Evolutionary conservation across 768 basidiomycete species (phyloP), one percentile per base, ranked within the genome.

Genomic region (Agaricus blazei): DNA sequence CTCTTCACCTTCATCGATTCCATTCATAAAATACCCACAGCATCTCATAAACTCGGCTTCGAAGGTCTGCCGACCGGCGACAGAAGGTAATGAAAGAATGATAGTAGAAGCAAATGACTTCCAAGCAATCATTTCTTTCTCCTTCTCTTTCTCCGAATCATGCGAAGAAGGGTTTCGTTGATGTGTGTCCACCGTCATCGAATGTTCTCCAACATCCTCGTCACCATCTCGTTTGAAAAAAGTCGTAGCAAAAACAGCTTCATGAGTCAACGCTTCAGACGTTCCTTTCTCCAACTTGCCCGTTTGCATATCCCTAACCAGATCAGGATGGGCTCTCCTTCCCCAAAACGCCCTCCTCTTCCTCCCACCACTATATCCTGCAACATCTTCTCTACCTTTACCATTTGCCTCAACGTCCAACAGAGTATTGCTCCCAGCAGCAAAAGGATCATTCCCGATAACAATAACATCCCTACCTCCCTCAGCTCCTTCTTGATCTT

Each of bases 271-370:
- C 1, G 93, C 90, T 65, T 93, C 91, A 40, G 83, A 79, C 0
- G 83, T 84, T 11, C 90, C 91, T 48, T 80, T 84, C 61, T 79
- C 75, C 34, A 92, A 74, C 9, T 60, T 65, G 12, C 69, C 70
- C 2, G 59, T 67, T 54, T 74, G 69, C 34, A 55, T 64, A 49
- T 67, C 72, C 50, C 73, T 59, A n/a, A 79, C 70, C 24, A 91
- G 68, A 60, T 90, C 82, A 9, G 87, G 87, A 72, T 93, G 92
- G 8, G 81, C 84, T 51, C 73, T 75, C 55, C 87, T 74, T 12
- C 90, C 90, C 88, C 89, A 91, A 65, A 82, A 93, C 15, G 83
- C 83, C 42, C 89, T 72, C 65, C 81, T 87, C 71, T 81, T 79
- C 65, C 80, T 75, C 51, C 70, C 70, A 27, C 65, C 37, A 54